Percentiles rank a stretch among this genome's conserved stretches.
phyloP scores from a whole-genome alignment of 2,329 filamentous ascomycete species.

The Scedosporium aurantiacum region DNA sequence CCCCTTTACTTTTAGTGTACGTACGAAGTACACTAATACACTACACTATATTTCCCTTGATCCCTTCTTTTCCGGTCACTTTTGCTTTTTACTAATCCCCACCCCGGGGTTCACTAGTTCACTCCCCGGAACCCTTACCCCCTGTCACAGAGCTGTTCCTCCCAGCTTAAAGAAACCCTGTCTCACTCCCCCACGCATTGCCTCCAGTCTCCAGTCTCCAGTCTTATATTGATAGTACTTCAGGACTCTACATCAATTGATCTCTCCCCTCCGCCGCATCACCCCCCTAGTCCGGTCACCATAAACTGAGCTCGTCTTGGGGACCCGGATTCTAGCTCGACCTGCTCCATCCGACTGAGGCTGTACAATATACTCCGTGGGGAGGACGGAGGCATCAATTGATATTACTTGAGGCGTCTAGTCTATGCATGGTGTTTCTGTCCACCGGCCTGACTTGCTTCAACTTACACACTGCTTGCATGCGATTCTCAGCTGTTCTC shows the following conservation, averaged over 20 bases:
- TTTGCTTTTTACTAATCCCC: neutral
- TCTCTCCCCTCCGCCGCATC: neutral
- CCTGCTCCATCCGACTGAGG: neutral
- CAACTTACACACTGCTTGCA: neutral
- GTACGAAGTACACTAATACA: neutral
- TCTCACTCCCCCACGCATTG: constrained; percentile 1
- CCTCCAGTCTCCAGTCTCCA: neutral
- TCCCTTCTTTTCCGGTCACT: neutral
- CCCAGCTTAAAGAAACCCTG: neutral
- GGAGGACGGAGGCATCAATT: neutral
- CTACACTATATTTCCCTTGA: neutral
- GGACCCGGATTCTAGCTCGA: neutral
- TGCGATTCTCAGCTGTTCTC: neutral
- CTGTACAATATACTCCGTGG: neutral
- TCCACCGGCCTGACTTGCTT: neutral
- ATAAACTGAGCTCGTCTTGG: neutral
- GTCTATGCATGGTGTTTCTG: neutral
- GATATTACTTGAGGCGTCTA: neutral
- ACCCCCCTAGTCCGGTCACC: neutral
- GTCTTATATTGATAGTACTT: too few relatives aligned
- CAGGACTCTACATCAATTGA: too few relatives aligned
- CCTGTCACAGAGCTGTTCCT: neutral
- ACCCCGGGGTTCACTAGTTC: neutral
- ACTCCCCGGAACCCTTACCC: neutral
- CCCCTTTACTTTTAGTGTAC: neutral